These are phyloP conservation scores for Starmerella kuoi DNA, from an alignment of 805 yeast species.

Conservation along the genomic window DNA sequence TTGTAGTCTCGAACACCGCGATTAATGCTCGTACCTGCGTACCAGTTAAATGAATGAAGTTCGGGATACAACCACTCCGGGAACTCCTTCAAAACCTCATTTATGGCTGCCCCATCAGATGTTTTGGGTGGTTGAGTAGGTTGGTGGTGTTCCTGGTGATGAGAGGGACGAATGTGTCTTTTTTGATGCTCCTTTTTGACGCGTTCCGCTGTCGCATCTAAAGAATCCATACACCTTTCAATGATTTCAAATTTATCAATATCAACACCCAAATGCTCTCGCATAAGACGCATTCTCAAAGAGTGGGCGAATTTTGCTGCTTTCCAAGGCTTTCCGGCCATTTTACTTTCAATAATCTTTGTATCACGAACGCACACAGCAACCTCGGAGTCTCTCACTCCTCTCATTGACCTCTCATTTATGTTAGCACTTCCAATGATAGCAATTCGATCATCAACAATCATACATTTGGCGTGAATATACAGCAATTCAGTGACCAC, in stretches of 20 bases:
- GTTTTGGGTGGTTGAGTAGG: background rate
- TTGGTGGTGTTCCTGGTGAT: background rate
- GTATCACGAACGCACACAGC: constrained; percentile 82
- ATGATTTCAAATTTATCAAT: constrained; percentile 23
- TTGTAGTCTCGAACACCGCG: constrained; percentile 74
- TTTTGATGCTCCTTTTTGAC: background rate
- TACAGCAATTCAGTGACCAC: constrained; percentile 84
- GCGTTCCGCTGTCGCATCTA: constrained; percentile 9
- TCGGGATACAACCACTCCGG: constrained; percentile 25
- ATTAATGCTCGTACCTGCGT: constrained; percentile 75
- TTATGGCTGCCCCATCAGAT: background rate
- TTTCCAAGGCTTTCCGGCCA: constrained; percentile 70
- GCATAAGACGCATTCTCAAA: constrained; percentile 78
- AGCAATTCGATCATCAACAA: constrained; percentile 87
- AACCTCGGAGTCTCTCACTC: constrained; percentile 85
- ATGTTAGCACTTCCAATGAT: constrained; percentile 96
- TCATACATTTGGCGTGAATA: constrained; percentile 82
- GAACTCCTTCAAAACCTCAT: constrained; percentile 1
- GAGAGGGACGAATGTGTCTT: background rate
- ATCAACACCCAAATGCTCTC: constrained; percentile 92
- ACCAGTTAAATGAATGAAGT: constrained; percentile 54
- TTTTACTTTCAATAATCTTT: constrained; percentile 36
- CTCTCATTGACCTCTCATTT: constrained; percentile 92
- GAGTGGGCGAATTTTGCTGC: constrained; percentile 88
- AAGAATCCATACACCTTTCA: constrained; percentile 19